A percentile compares a stretch with the other conserved stretches of the same genome.
These are phyloP conservation scores for Jasminum sambac DNA, from an alignment of 257 asterid genomes.

Conservation along the genomic window DNA sequence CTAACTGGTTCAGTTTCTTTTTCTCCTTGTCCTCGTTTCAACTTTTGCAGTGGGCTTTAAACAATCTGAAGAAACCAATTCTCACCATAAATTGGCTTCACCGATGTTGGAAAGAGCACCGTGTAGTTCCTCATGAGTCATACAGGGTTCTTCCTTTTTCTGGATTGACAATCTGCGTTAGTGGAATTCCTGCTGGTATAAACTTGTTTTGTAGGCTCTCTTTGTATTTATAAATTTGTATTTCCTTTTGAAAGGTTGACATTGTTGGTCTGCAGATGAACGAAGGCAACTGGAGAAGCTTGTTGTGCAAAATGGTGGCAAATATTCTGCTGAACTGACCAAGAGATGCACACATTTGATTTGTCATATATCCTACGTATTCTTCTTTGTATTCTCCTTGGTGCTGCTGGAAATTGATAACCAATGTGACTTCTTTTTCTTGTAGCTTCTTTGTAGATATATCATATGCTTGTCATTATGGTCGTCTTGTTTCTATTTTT, in stretches of 20 bases:
- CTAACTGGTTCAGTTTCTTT: slow-evolving; percentile 25
- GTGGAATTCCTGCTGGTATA: slow-evolving; percentile 80
- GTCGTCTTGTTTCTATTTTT: slow-evolving; percentile 21
- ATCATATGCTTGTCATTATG: not conserved
- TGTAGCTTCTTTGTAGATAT: slow-evolving; percentile 11
- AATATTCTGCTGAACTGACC: slow-evolving; percentile 84
- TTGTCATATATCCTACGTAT: slow-evolving; percentile 77
- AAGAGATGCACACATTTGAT: slow-evolving; percentile 89
- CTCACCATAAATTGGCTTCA: slow-evolving; percentile 79
- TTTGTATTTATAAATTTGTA: slow-evolving; percentile 15
- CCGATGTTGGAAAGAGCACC: slow-evolving; percentile 99
- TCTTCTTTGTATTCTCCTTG: slow-evolving; percentile 4
- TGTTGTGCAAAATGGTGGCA: slow-evolving; percentile 77
- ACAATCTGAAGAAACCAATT: slow-evolving; percentile 71
- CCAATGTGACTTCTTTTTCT: not conserved
- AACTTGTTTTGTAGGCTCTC: slow-evolving; percentile 8
- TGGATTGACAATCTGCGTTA: slow-evolving; percentile 82
- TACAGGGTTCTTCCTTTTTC: slow-evolving; percentile 84
- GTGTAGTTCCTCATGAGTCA: slow-evolving; percentile 88
- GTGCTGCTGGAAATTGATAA: slow-evolving; percentile 5
- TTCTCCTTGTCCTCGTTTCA: slow-evolving; percentile 20
- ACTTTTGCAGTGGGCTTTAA: slow-evolving; percentile 77
- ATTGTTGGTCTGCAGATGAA: slow-evolving; percentile 50
- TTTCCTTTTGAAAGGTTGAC: slow-evolving; percentile 22
- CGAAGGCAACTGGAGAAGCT: slow-evolving; percentile 79